Percentiles rank a stretch among this genome's conserved stretches.
These are phyloP conservation scores for Lichtheimia ornata DNA, from an alignment of 371 early-diverging fungal genomes.

Conservation along the genomic window DNA sequence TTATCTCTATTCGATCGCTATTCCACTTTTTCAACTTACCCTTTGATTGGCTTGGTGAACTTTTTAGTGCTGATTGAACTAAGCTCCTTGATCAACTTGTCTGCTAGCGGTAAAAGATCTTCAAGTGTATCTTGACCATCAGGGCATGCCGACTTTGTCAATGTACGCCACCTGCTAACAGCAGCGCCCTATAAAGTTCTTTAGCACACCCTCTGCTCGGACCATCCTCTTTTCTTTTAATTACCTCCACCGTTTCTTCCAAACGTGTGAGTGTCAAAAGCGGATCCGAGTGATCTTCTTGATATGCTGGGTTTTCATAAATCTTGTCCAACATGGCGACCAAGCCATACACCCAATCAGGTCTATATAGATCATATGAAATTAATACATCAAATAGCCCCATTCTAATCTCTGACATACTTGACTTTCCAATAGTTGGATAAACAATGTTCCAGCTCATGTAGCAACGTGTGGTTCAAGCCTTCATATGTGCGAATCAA, in stretches of 20 bases:
- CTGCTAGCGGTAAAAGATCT: conserved; percentile 44
- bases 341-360: conserved; percentile 43
- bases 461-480: conserved; percentile 40
- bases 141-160: conserved; percentile 38
- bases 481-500: conserved; percentile 47
- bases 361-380: conserved; percentile 18
- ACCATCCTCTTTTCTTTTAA: neutral
- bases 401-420: conserved; percentile 17
- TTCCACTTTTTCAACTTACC: conserved; percentile 19
- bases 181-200: conserved; percentile 41
- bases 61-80: conserved; percentile 36
- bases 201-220: too few relatives aligned
- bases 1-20: too few relatives aligned
- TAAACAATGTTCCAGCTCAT: conserved; percentile 38
- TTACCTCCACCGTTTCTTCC: conserved; percentile 51
- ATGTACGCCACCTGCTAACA: conserved; percentile 47
- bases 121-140: conserved; percentile 30
- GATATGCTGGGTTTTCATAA: conserved; percentile 52
- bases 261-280: conserved; percentile 32
- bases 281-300: conserved; percentile 45
- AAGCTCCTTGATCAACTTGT: conserved; percentile 49
- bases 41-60: conserved; percentile 46
- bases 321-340: conserved; percentile 47
- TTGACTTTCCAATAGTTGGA: conserved; percentile 48
- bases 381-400: too few relatives aligned